These are phyloP conservation scores for Venturia nashicola DNA, from an alignment of 2,329 filamentous ascomycete genomes.

Conservation along the genomic window DNA sequence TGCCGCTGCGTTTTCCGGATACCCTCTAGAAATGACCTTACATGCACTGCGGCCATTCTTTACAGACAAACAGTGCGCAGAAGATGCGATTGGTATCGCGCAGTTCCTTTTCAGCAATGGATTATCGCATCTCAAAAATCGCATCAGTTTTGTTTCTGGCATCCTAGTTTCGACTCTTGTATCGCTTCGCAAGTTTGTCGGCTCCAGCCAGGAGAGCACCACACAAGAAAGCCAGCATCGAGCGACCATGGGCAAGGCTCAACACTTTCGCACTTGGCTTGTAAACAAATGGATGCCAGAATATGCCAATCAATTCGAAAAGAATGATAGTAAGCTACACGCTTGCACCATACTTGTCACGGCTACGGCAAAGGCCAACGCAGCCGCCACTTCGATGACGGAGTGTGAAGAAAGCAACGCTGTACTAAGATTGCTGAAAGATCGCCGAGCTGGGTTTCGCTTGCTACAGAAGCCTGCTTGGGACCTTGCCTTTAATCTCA, in stretches of 20 bases:
- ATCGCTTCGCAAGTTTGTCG: conserved; percentile 64
- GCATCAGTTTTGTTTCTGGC: conserved; percentile 68
- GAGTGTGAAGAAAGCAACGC: conserved; percentile 68
- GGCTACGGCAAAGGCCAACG: conserved; percentile 55
- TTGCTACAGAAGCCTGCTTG: conserved; percentile 61
- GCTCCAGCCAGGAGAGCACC: conserved; percentile 62
- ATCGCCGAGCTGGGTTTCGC: conserved; percentile 48
- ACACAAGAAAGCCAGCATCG: conserved; percentile 77
- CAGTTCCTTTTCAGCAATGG: conserved; percentile 71
- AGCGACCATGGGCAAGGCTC: conserved; percentile 62
- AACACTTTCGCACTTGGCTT: conserved; percentile 70
- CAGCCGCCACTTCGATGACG: conserved; percentile 55
- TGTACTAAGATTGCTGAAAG: conserved; percentile 66
- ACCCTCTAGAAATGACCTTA: conserved; percentile 82
- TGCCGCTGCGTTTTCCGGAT: conserved; percentile 55
- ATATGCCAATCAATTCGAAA: conserved; percentile 15
- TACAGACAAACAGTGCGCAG: conserved; percentile 73
- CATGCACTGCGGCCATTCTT: conserved; percentile 69
- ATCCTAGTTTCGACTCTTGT: conserved; percentile 68
- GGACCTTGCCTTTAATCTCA: conserved; percentile 54
- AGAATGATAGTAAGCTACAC: conserved; percentile 36
- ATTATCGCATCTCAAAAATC: conserved; percentile 46
- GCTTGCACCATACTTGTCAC: conserved; percentile 56
- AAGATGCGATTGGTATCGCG: conserved; percentile 77
- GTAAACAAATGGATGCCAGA: conserved; percentile 23